phyloP scores from a whole-genome alignment of 2,329 filamentous ascomycete genomes.

The Paecilomyces niveus region DNA sequence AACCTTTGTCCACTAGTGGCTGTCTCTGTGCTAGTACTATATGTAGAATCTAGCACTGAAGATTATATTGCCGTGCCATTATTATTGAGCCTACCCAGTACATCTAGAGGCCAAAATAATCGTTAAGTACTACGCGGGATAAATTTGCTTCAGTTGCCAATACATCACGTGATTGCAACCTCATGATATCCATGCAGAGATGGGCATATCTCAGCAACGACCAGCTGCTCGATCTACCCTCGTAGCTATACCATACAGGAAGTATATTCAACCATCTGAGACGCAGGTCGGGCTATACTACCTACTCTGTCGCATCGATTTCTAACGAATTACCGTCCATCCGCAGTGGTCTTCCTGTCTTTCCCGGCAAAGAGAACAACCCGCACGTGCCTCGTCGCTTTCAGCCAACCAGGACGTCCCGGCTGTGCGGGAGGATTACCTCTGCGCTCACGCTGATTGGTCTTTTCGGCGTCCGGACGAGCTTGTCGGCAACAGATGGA shows the following conservation, averaged over 20 bases:
- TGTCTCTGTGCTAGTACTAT: neutral
- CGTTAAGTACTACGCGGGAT: too few species aligned
- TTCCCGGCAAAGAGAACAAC: slow-evolving; percentile 16
- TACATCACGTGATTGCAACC: neutral
- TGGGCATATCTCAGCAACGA: too few species aligned
- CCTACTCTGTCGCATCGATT: neutral
- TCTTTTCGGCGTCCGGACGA: slow-evolving; percentile 17
- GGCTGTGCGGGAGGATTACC: slow-evolving; percentile 31
- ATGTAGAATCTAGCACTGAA: neutral
- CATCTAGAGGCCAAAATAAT: neutral
- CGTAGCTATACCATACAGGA: neutral
- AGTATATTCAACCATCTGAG: neutral
- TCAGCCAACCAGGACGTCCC: slow-evolving; percentile 21
- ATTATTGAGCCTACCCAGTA: neutral
- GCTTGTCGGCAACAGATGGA: slow-evolving; percentile 26
- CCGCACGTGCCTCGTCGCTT: slow-evolving; percentile 20
- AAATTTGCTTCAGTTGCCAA: neutral
- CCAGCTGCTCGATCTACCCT: neutral
- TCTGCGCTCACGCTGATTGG: slow-evolving; percentile 27
- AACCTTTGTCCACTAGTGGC: neutral
- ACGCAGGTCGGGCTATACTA: neutral
- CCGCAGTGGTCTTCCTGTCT: slow-evolving; percentile 14
- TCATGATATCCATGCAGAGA: neutral
- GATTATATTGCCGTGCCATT: neutral
- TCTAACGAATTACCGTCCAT: neutral